Percentiles rank a stretch among this genome's conserved stretches.
Evolutionary conservation across 306 rosid genomes (phyloP).

Genomic region (Lithocarpus polystachyus): DNA sequence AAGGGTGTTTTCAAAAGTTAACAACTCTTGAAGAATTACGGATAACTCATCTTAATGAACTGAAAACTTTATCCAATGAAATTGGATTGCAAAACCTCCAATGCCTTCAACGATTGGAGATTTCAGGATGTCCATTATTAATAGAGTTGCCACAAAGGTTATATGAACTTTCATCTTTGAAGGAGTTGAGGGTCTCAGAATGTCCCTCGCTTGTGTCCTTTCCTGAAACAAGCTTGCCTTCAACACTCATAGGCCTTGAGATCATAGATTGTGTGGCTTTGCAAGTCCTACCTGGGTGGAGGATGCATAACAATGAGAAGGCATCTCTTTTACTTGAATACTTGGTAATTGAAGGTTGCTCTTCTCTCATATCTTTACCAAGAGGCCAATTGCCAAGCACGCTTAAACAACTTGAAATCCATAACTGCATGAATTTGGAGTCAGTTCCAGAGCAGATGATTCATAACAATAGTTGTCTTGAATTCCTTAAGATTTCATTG

Average conservation of each 20-base stretch:
- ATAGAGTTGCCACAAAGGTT: conserved; percentile 22
- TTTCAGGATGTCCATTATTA: conserved; percentile 27
- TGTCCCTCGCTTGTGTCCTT: conserved; percentile 29
- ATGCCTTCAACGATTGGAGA: conserved; percentile 25
- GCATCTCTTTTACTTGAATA: conserved; percentile 19
- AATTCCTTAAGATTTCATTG: conserved; percentile 8
- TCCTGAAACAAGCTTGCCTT: conserved; percentile 22
- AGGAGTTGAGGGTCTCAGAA: conserved; percentile 20
- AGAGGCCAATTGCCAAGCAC: conserved; percentile 20
- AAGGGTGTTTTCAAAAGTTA: conserved; percentile 18
- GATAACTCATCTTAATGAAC: conserved; percentile 18
- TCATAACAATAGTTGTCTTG: conserved; percentile 11
- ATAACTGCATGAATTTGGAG: conserved; percentile 17
- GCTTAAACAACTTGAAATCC: conserved; percentile 28
- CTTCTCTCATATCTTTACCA: conserved; percentile 29
- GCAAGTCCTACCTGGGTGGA: conserved; percentile 25
- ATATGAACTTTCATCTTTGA: conserved; percentile 9
- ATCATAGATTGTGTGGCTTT: conserved; percentile 27
- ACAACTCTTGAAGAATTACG: conserved; percentile 26
- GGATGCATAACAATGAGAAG: background rate
- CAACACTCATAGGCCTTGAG: conserved; percentile 20
- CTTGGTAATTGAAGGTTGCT: conserved; percentile 32
- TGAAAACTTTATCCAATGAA: conserved; percentile 21
- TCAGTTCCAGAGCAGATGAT: conserved; percentile 10
- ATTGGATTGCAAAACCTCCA: conserved; percentile 25